Evolutionary conservation across 345 rosid genomes (phyloP), one percentile per base, ranked within the genome.

Genomic region (Salix udensis): DNA sequence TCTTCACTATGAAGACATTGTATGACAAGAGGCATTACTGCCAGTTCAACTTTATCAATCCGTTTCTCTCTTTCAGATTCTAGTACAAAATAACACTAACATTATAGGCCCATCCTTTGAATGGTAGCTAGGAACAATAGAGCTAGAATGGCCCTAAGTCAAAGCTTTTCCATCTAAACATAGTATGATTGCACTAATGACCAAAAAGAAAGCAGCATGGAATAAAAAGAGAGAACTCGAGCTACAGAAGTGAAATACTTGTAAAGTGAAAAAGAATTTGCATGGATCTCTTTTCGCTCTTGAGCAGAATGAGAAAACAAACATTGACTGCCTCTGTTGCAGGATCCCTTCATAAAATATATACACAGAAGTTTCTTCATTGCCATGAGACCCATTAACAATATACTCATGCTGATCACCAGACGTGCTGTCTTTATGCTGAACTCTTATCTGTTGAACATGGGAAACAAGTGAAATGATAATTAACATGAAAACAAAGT

Each of bases 301-400:
- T 86, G 81, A 79, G 84, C 76, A 53, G 88, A 85, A 85, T 94
- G 98, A 78, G 96, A 87, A 85, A 86, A 94, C n/a, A 71, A 36
- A 84, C 98, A 94, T 13, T 74, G 79, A 80, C 78, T 83, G 78
- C 98, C 97, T 75, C 83, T 87, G 81, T 77, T 92, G 89, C 98
- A 94, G 79, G 65, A 70, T 79, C 98, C 98, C n/a, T 83, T 90
- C 53, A 74, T 52, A 75, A 91, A 94, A 87, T 83, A 91, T 26
- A 89, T 85, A 80, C 98, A 94, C 30, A 79, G 48, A 73, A 77
- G 80, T 68, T 72, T 74, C 84, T 26, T 75, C 82, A 44, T 75
- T 65, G 74, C 68, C 81, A 71, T 67, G 40, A 71, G 79, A 82
- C 52, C 14, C 82, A 74, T 74, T 80, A 64, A 80, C 71, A 65